Percentiles rank a stretch among this genome's conserved stretches.
phyloP scores from a whole-genome alignment of 208 protist genomes.

The Perkinsela sp. region DNA sequence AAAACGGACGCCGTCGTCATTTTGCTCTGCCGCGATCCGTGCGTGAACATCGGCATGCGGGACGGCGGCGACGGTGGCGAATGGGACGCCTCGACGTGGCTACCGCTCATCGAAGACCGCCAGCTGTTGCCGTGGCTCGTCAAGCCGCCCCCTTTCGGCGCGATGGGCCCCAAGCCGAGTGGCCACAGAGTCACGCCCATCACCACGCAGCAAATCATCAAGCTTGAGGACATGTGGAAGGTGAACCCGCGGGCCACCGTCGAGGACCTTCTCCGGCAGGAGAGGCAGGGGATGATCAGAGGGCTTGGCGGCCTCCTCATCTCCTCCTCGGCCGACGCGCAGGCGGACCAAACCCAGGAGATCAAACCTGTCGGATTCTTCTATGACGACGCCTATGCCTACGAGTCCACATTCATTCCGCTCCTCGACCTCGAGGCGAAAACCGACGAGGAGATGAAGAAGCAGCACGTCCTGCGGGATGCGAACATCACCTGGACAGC shows the following conservation, averaged over 20 bases:
- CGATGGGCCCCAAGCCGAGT: background rate
- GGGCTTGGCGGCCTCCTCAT: background rate
- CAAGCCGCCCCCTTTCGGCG: conserved; percentile 8
- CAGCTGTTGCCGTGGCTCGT: conserved; percentile 69
- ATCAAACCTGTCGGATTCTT: conserved; percentile 6
- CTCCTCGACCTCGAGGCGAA: conserved; percentile 70
- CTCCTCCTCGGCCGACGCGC: background rate
- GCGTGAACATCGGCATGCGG: conserved; percentile 12
- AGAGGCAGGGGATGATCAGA: conserved; percentile 7
- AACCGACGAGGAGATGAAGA: conserved; percentile 58
- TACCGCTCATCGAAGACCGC: conserved; percentile 65
- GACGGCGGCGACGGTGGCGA: conserved; percentile 10
- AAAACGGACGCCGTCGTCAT: conserved; percentile 71
- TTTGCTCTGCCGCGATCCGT: conserved; percentile 55
- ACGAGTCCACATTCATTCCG: conserved; percentile 51
- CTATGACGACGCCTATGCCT: conserved; percentile 71
- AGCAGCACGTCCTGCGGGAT: conserved; percentile 33
- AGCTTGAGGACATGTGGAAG: conserved; percentile 70
- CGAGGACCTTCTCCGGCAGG: conserved; percentile 13
- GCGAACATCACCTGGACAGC: conserved; percentile 46
- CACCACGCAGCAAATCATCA: conserved; percentile 32
- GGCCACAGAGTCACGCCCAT: conserved; percentile 18
- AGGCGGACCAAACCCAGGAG: background rate
- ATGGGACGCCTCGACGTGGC: conserved; percentile 62
- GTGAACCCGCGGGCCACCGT: conserved; percentile 18